These are phyloP conservation scores for Phytophthora macrochlamydospora DNA, from an alignment of 352 stramenopile genomes.

Conservation along the genomic window DNA sequence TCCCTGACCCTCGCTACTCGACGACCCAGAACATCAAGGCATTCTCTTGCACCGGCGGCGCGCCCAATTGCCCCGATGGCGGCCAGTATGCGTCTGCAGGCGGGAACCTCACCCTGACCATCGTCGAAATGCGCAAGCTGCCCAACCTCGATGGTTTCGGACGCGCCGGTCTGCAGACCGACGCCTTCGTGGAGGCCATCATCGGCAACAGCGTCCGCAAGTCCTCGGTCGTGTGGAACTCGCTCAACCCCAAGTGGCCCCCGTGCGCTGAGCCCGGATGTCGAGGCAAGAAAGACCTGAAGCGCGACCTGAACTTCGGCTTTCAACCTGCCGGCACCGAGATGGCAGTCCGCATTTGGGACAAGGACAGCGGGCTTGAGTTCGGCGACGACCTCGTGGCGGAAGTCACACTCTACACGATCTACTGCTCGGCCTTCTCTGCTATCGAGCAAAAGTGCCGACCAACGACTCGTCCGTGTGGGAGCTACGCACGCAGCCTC, in stretches of 20 bases:
- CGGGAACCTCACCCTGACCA: slow-evolving; percentile 87
- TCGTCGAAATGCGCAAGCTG: slow-evolving; percentile 87
- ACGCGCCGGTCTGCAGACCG: slow-evolving; percentile 61
- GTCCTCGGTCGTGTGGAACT: slow-evolving; percentile 71
- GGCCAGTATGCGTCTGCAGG: slow-evolving; percentile 76
- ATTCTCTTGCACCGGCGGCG: slow-evolving; percentile 76
- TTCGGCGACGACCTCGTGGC: slow-evolving; percentile 88
- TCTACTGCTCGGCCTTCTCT: slow-evolving; percentile 83
- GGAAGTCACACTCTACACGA: slow-evolving; percentile 68
- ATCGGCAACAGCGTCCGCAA: slow-evolving; percentile 76
- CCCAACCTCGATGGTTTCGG: slow-evolving; percentile 84
- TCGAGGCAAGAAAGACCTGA: slow-evolving; percentile 45
- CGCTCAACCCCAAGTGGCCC: slow-evolving; percentile 78
- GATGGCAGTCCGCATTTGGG: slow-evolving; percentile 71
- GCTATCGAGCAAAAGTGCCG: slow-evolving; percentile 46
- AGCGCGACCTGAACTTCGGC: slow-evolving; percentile 83
- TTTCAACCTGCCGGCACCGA: slow-evolving; percentile 81
- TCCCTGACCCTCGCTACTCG: slow-evolving; percentile 72
- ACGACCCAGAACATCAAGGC: slow-evolving; percentile 45
- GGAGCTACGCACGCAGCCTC: slow-evolving; percentile 63
- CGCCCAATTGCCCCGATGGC: slow-evolving; percentile 68
- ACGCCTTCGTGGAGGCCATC: slow-evolving; percentile 76
- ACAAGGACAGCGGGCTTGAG: slow-evolving; percentile 88
- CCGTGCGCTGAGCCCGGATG: slow-evolving; percentile 57
- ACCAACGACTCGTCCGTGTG: slow-evolving; percentile 67